Evolutionary conservation across 768 basidiomycete genomes (phyloP), one percentile per base, ranked within the genome.

Genomic region (Auricularia sp.): DNA sequence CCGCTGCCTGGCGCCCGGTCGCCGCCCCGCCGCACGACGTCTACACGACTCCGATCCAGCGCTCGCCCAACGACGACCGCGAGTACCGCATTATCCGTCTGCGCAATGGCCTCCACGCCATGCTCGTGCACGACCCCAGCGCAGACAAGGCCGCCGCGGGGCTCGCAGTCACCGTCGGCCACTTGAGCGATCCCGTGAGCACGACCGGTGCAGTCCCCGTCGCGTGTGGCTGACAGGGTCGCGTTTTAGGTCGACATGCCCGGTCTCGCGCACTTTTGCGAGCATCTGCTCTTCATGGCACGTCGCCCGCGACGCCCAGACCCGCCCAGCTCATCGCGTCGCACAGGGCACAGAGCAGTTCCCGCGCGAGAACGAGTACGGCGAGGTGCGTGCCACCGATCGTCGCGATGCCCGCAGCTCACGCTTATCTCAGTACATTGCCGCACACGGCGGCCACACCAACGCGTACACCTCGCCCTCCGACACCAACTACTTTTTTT

Each of bases 211-310:
- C 14, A 34, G 34, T 33, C 7, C 39, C 39, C 39, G 39, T 42
- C 39, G 39, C 56, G 29, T 59, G 56, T 35, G 24, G 56, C 47
- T 51, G 47, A 51, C 16, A 21, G 18, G 3, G 56, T 61, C 39
- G 18, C 29, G 24, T 37, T 29, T 13, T 61, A 91, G 86, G 86
- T 83, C 73, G 93, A 96, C 72, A 89, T 94, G 83, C 94, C 91
- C 10, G 94, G 94, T 11, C 81, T 95, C 54, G 94, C 94, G 61
- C 93, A 96, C 75, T 95, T 95, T 72, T 95, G 94, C 77, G 96
- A 99, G 74, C 96, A 99, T 75, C 73, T 99, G 61, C 76, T 97
- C 67, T 99, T 99, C 76, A 92, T 99, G 87, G 95, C 94, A 70
- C 67, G 86, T 74, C 7, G 3, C 34, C 35, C 6, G 10, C 5